phyloP scores from a whole-genome alignment of 208 protist genomes.

The Trypanosoma rangeli region DNA sequence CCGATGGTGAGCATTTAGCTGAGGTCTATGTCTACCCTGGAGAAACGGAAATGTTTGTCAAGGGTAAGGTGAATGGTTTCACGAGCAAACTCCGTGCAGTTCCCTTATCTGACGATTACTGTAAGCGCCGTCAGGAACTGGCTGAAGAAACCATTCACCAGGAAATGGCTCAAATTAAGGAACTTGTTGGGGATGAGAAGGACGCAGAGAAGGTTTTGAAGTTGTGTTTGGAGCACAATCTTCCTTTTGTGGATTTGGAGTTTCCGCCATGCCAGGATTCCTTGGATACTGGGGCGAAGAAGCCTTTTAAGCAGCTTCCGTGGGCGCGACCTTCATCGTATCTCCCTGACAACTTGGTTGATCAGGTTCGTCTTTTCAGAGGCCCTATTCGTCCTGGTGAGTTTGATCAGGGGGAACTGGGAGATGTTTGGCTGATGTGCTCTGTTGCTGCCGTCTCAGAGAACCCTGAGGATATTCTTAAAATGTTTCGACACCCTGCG shows the following conservation, averaged over 20 bases:
- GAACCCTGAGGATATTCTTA: conserved; percentile 36
- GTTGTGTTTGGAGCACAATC: conserved; percentile 48
- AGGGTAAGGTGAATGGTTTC: conserved; percentile 59
- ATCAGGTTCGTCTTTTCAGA: conserved; percentile 71
- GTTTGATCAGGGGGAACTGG: conserved; percentile 62
- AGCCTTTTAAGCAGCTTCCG: conserved; percentile 58
- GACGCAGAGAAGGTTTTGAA: conserved; percentile 53
- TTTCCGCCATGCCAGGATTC: conserved; percentile 68
- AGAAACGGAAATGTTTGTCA: conserved; percentile 78
- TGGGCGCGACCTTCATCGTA: conserved; percentile 62
- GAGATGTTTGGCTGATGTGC: conserved; percentile 78
- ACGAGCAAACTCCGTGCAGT: conserved; percentile 63
- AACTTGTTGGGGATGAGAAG: conserved; percentile 37
- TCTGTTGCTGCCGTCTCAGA: conserved; percentile 58
- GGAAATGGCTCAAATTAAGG: conserved; percentile 48
- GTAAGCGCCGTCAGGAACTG: conserved; percentile 32
- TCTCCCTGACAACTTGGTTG: conserved; percentile 48
- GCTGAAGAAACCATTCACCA: conserved; percentile 32
- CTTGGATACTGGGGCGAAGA: conserved; percentile 46
- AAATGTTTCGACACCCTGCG: conserved; percentile 70
- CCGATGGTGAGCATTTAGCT: conserved; percentile 39
- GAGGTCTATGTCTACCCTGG: conserved; percentile 66
- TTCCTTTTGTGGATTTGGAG: conserved; percentile 73
- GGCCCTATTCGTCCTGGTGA: conserved; percentile 33
- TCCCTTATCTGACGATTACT: conserved; percentile 61